A percentile compares a stretch with the other conserved stretches of the same genome.
These are phyloP conservation scores for Neonectria coccinea DNA, from an alignment of 2,329 filamentous ascomycete species.

Conservation along the genomic window DNA sequence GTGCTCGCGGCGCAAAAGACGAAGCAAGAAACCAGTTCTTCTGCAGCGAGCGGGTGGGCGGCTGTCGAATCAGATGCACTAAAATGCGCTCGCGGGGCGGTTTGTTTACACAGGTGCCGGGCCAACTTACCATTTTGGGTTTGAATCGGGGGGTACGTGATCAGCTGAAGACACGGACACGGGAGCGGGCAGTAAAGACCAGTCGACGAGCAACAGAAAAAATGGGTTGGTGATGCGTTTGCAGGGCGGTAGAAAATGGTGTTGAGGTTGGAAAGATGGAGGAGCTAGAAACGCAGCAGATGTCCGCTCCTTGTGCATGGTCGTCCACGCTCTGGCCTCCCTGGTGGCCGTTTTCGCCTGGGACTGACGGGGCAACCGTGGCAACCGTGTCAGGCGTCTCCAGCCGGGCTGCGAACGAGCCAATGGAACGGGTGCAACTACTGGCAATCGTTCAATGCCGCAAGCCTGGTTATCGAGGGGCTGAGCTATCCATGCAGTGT, in stretches of 20 bases:
- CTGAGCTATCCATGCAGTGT: conserved; percentile 24
- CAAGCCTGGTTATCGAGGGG: conserved; percentile 30
- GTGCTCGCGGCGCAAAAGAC: conserved; percentile 29
- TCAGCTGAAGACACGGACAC: conserved; percentile 29
- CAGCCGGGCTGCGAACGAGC: conserved; percentile 31
- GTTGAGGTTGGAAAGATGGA: conserved; percentile 40
- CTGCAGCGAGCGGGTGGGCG: conserved; percentile 34
- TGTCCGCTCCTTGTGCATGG: conserved; percentile 40
- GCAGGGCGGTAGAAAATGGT: conserved; percentile 30
- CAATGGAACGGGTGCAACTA: conserved; percentile 39
- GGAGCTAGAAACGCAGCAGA: conserved; percentile 38
- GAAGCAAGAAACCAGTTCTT: conserved; percentile 43
- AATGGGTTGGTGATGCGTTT: conserved; percentile 6
- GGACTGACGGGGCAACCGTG: conserved; percentile 51
- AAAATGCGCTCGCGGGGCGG: conserved; percentile 44
- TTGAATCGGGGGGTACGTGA: conserved; percentile 32
- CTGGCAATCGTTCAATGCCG: conserved; percentile 28
- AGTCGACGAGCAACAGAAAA: conserved; percentile 10
- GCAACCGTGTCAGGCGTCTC: conserved; percentile 12
- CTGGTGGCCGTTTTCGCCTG: conserved; percentile 40
- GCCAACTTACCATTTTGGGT: conserved; percentile 55
- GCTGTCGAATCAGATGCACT: conserved; percentile 50
- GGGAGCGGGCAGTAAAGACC: conserved; percentile 13
- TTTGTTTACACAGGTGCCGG: conserved; percentile 53
- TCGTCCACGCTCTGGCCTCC: conserved; percentile 43